phyloP scores from a whole-genome alignment of 2,329 filamentous ascomycete species.

The Aspergillus bombycis region DNA sequence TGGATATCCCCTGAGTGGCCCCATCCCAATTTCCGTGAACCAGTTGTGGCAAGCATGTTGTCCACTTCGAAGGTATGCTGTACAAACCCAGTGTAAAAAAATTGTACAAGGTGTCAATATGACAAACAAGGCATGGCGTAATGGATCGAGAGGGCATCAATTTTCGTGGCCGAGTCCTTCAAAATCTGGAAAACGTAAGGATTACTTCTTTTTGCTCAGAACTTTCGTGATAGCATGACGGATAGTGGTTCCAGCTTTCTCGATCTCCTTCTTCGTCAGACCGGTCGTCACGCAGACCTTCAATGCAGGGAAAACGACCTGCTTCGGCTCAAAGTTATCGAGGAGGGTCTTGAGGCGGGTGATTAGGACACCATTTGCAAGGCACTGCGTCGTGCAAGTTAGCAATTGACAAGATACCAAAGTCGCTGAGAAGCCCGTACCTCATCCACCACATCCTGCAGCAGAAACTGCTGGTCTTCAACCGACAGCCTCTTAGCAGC shows the following conservation, averaged over 20 bases:
- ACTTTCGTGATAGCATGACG: conserved; percentile 94
- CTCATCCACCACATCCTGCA: conserved; percentile 96
- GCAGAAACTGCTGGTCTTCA: conserved; percentile 78
- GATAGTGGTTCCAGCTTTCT: conserved; percentile 87
- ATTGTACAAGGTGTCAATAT: conserved; percentile 12
- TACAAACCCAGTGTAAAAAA: conserved; percentile 18
- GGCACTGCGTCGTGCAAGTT: conserved; percentile 56
- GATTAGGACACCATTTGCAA: conserved; percentile 87
- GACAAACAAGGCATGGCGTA: conserved; percentile 2
- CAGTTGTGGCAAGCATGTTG: not conserved
- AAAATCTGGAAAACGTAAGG: conserved; percentile 13
- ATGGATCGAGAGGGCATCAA: conserved; percentile 19
- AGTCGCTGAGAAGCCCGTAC: conserved; percentile 54
- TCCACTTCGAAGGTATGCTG: conserved; percentile 11
- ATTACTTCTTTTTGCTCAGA: conserved; percentile 62
- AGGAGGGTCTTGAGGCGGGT: conserved; percentile 82
- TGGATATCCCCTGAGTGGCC: not conserved
- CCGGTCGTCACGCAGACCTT: conserved; percentile 91
- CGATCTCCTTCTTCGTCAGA: conserved; percentile 89
- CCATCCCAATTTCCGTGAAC: conserved; percentile 1
- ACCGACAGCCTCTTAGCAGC: conserved; percentile 67
- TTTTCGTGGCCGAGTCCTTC: conserved; percentile 21
- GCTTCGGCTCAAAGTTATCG: conserved; percentile 66
- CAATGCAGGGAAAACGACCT: conserved; percentile 74
- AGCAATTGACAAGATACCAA: not conserved